phyloP scores from a whole-genome alignment of 1,284 basidiomycete genomes.

The Chondrostereum purpureum region DNA sequence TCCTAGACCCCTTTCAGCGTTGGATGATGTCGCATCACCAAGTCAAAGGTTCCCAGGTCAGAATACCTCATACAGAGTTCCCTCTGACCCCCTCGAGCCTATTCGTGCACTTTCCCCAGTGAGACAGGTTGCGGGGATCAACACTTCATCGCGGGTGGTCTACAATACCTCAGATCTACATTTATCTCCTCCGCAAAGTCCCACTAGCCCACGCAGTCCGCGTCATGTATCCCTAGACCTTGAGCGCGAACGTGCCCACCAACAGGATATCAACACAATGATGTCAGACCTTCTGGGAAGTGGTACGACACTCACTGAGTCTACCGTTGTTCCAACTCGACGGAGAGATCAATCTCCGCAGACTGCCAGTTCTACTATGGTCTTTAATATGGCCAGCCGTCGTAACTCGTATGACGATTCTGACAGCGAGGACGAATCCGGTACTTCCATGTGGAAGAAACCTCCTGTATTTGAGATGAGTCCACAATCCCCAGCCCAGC shows the following conservation, averaged over 20 bases:
- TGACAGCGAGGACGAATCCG: conserved; percentile 37
- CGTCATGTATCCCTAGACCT: conserved; percentile 19
- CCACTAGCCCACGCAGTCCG: conserved; percentile 44
- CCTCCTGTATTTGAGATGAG: conserved; percentile 23
- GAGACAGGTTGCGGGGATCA: not conserved
- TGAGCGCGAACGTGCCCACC: conserved; percentile 14
- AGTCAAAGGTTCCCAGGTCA: conserved; percentile 28
- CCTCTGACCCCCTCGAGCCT: conserved; percentile 13
- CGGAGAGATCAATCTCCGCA: conserved; percentile 4
- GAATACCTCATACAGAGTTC: conserved; percentile 27
- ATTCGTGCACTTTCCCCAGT: conserved; percentile 8
- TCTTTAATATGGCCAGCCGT: not conserved
- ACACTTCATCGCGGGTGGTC: not conserved
- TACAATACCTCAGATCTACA: conserved; percentile 12
- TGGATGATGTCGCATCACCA: conserved; percentile 44
- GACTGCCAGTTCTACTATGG: conserved; percentile 1
- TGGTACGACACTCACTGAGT: conserved; percentile 7
- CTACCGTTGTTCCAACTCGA: conserved; percentile 8
- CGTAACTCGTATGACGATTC: conserved; percentile 28
- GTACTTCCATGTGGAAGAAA: conserved; percentile 28
- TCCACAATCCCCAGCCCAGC: conserved; percentile 23
- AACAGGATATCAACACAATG: conserved; percentile 29
- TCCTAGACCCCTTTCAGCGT: conserved; percentile 52
- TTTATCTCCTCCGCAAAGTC: conserved; percentile 53
- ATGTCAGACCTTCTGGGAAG: conserved; percentile 22